phyloP scores from a whole-genome alignment of 495 filamentous ascomycete species.

The Xylaria scruposa region DNA sequence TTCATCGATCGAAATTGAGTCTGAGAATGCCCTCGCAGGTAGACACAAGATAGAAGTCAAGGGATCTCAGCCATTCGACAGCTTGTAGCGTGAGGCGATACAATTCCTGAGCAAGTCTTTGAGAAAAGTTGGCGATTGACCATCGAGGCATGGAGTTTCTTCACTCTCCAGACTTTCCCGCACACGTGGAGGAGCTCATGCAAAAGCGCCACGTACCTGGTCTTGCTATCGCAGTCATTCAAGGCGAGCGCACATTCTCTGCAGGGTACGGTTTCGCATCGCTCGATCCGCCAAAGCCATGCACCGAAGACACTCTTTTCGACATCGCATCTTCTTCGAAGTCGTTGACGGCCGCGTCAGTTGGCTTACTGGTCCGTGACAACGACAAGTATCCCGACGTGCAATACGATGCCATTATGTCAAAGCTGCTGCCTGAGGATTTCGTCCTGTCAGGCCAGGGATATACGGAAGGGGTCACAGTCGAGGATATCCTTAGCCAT shows the following conservation, averaged over 20 bases:
- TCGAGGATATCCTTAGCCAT: constrained; percentile 58
- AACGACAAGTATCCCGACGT: constrained; percentile 44
- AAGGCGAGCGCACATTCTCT: constrained; percentile 44
- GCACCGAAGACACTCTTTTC: constrained; percentile 49
- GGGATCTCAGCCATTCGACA: not conserved
- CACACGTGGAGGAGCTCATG: constrained; percentile 45
- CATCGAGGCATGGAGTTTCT: constrained; percentile 7
- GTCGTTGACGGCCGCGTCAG: constrained; percentile 58
- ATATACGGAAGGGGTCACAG: constrained; percentile 52
- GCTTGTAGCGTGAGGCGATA: not conserved
- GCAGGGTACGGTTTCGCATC: constrained; percentile 32
- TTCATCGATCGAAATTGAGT: not conserved
- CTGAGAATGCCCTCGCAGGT: constrained; percentile 14
- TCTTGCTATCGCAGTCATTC: constrained; percentile 51
- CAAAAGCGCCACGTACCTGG: constrained; percentile 56
- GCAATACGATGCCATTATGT: constrained; percentile 54
- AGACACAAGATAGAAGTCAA: constrained; percentile 13
- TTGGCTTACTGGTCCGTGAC: constrained; percentile 56
- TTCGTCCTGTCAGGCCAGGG: constrained; percentile 57
- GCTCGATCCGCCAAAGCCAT: constrained; percentile 36
- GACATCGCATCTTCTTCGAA: constrained; percentile 58
- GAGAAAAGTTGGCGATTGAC: not conserved
- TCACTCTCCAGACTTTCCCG: constrained; percentile 14
- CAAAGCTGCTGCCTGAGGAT: constrained; percentile 57
- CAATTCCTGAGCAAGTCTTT: not conserved